Evolutionary conservation across 805 yeast species (phyloP), one percentile per base, ranked within the genome.

Genomic region (Wickerhamomyces ciferrii): DNA sequence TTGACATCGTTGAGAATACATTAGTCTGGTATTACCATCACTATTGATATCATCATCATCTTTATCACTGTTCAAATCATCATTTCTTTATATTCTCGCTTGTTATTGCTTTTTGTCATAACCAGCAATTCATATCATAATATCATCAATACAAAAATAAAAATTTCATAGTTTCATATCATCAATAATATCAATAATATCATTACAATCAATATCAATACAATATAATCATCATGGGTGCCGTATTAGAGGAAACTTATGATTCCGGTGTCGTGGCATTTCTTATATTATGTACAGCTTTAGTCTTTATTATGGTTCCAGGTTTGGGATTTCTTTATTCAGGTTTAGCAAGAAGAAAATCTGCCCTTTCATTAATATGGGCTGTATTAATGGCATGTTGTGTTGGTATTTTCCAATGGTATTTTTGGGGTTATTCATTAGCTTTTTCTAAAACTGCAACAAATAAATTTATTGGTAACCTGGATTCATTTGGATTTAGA

Each of bases 371-470:
- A 17, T 77, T 88, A 77, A 81, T 90, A 27, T 88, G 95, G 86
- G 79, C 84, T 9, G 81, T 79, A n/a, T 62, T 88, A 37, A 77
- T 83, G 76, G 77, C 89, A 6, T 81, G 87, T 6, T 74, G 84
- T 52, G 80, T 89, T 8, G 89, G 86, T 1, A 74, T 80, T 45
- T 79, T 90, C 60, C 96, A 90, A 62, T 92, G 98, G 98, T 92
- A 90, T 66, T 89, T 92, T 62, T 94, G 98, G 97, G 97, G 97
- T n/a, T 91, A 88, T 63, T 88, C 97, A 0, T 68, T 92, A 39
- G 95, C 98, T 4, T 90, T 94, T 59, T 81, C 92, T 0, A 57
- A 74, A n/a, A 77, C 86, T 0, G 89, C 96, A 2, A 70, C 83
- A 31, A 90, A 91, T 65, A 81, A 83, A 39, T 94, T 83, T 63